Evolutionary conservation across 2,329 filamentous ascomycete species (phyloP).

Genomic region (Penicillium sp.): DNA sequence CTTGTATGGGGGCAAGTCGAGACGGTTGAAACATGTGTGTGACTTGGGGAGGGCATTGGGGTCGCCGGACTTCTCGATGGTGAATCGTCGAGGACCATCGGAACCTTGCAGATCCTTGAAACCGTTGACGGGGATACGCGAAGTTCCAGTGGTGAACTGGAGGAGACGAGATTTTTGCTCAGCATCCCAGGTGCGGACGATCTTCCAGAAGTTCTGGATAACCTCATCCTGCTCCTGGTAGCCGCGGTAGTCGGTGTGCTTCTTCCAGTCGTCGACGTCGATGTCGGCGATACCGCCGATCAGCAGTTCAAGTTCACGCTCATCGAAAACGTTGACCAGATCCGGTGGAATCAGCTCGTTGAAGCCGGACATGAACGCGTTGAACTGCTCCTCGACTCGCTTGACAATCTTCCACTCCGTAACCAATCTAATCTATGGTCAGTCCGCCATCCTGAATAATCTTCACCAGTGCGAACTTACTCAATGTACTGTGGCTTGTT

Average conservation of each 20-base stretch:
- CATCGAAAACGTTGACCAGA: slow-evolving; percentile 96
- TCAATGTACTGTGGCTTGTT: slow-evolving; percentile 99
- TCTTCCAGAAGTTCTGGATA: slow-evolving; percentile 97
- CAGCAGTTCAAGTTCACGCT: slow-evolving; percentile 91
- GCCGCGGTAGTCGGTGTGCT: slow-evolving; percentile 97
- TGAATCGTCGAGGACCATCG: slow-evolving; percentile 91
- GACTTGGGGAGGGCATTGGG: slow-evolving; percentile 88
- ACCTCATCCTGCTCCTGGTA: slow-evolving; percentile 98
- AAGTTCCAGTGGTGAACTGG: slow-evolving; percentile 96
- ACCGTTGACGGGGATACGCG: slow-evolving; percentile 95
- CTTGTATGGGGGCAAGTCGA: slow-evolving; percentile 94
- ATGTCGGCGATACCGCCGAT: slow-evolving; percentile 99
- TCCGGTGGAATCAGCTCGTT: slow-evolving; percentile 96
- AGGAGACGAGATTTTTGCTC: slow-evolving; percentile 96
- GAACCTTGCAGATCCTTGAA: slow-evolving; percentile 99
- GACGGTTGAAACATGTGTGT: slow-evolving; percentile 97
- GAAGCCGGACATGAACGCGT: slow-evolving; percentile 95
- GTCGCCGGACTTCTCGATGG: slow-evolving; percentile 96
- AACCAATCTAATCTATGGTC: slow-evolving; percentile 61
- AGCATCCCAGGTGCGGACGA: slow-evolving; percentile 91
- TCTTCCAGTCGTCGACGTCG: slow-evolving; percentile 99
- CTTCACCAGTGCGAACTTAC: slow-evolving; percentile 45
- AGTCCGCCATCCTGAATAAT: background rate
- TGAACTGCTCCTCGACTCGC: slow-evolving; percentile 96
- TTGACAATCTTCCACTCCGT: slow-evolving; percentile 99